phyloP scores from a whole-genome alignment of 1,284 basidiomycete genomes.

The Melampsora larici-populina region DNA sequence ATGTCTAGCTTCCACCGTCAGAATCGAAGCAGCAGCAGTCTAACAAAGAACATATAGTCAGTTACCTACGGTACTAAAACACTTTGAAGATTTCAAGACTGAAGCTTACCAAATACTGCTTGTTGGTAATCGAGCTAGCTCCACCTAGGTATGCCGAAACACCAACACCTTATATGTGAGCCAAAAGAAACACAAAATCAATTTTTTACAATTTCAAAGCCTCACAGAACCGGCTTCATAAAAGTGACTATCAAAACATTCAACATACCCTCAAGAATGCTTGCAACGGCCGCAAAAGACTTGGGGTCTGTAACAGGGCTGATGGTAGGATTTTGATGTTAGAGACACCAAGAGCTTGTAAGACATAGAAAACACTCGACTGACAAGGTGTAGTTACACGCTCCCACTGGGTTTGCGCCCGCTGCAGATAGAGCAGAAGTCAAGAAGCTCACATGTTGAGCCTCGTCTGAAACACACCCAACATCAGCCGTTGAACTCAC shows the following conservation, averaged over 20 bases:
- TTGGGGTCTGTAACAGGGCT: conserved; percentile 59
- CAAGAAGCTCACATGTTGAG: conserved; percentile 59
- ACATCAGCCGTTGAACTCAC: not conserved
- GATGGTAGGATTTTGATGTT: not conserved
- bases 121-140: conserved; percentile 30
- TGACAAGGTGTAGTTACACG: conserved; percentile 59
- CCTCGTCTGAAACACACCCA: conserved; percentile 64
- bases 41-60: not conserved
- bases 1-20: conserved; percentile 52
- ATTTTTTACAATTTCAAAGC: no score
- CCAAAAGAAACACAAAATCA: conserved; percentile 46
- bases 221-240: no score
- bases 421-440: conserved; percentile 56
- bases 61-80: not conserved
- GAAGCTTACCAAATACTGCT: conserved; percentile 4
- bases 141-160: conserved; percentile 51
- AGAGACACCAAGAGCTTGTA: not conserved
- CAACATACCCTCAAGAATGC: conserved; percentile 4
- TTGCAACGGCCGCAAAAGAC: conserved; percentile 59
- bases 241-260: not conserved
- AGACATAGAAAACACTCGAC: conserved; percentile 49
- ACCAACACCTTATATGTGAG: conserved; percentile 8
- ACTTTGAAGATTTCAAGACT: not conserved
- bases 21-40: conserved; percentile 55
- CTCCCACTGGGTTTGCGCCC: conserved; percentile 59